Percentiles rank a stretch among this genome's conserved stretches.
Evolutionary conservation across 352 stramenopile species (phyloP).

Genomic region (Peronosclerospora sorghi): DNA sequence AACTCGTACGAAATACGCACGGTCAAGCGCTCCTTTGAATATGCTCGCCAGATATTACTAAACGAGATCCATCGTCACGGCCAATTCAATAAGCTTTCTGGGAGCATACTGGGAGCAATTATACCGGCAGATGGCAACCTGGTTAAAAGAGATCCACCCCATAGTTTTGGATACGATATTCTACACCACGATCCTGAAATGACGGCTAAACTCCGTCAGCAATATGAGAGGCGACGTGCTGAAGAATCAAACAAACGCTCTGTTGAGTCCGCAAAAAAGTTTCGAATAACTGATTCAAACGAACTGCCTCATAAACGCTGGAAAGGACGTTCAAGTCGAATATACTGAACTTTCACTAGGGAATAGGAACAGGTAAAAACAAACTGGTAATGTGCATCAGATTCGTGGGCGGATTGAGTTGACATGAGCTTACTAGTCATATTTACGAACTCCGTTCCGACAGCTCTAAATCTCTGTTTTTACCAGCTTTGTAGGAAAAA

Average conservation of each 20-base stretch:
- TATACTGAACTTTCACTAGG: slow-evolving; percentile 12
- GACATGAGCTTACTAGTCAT: not conserved
- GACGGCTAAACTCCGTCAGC: slow-evolving; percentile 42
- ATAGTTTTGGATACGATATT: slow-evolving; percentile 58
- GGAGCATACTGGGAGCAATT: slow-evolving; percentile 65
- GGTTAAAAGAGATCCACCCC: slow-evolving; percentile 38
- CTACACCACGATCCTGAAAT: slow-evolving; percentile 61
- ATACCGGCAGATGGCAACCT: slow-evolving; percentile 62
- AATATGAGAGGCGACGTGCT: slow-evolving; percentile 52
- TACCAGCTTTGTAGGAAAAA: slow-evolving; percentile 14
- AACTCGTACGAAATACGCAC: slow-evolving; percentile 89
- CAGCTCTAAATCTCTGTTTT: slow-evolving; percentile 2
- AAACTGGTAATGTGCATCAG: not conserved
- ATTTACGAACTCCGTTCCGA: not conserved
- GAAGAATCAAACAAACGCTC: slow-evolving; percentile 38
- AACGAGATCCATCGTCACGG: slow-evolving; percentile 67
- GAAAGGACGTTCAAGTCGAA: slow-evolving; percentile 30
- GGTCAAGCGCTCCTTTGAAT: slow-evolving; percentile 87
- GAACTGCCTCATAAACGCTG: slow-evolving; percentile 52
- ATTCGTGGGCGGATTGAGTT: not conserved
- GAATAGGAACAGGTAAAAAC: too few species aligned
- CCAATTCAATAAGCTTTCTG: slow-evolving; percentile 45
- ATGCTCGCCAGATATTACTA: slow-evolving; percentile 54
- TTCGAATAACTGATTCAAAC: slow-evolving; percentile 17
- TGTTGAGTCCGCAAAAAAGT: slow-evolving; percentile 12